Conservation (phyloP, 2,329 filamentous ascomycete genomes). For the Microcyclospora pomicola region DNA sequence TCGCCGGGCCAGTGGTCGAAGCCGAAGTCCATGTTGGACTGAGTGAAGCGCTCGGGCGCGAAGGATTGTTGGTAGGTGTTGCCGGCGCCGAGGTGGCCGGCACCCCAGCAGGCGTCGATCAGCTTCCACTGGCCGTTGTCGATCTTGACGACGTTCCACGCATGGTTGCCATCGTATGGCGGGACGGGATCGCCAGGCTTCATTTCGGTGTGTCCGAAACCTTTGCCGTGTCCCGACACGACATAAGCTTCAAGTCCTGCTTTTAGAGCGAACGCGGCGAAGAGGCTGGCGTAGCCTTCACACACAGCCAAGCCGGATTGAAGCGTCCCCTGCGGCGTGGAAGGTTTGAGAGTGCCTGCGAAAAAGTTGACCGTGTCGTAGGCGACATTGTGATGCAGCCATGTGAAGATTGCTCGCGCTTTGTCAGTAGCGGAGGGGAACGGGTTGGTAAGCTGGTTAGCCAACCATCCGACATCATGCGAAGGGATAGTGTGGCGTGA, state of each 20-base stretch:
- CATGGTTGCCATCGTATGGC: constrained; percentile 50
- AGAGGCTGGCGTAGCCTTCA: constrained; percentile 77
- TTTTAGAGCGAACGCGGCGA: constrained; percentile 60
- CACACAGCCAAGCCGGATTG: constrained; percentile 73
- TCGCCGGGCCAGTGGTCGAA: constrained; percentile 65
- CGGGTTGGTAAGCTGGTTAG: constrained; percentile 60
- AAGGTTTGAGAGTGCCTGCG: constrained; percentile 46
- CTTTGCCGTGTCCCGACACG: constrained; percentile 71
- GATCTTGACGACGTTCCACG: constrained; percentile 82
- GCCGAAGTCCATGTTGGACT: constrained; percentile 68
- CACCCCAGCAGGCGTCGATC: constrained; percentile 85
- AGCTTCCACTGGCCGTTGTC: constrained; percentile 85
- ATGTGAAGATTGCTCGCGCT: constrained; percentile 82
- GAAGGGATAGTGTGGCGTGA: constrained; percentile 61
- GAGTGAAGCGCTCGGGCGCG: constrained; percentile 45
- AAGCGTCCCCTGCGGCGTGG: constrained; percentile 60
- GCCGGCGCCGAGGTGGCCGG: constrained; percentile 49
- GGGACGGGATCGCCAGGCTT: constrained; percentile 53
- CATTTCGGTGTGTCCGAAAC: constrained; percentile 55
- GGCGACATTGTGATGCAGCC: constrained; percentile 84
- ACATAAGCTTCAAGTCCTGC: constrained; percentile 68
- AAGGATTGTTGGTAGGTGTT: constrained; percentile 57
- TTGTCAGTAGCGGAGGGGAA: constrained; percentile 88
- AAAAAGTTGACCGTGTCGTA: constrained; percentile 79
- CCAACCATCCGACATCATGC: constrained; percentile 54